Evolutionary conservation across 805 yeast species (phyloP), one percentile per base, ranked within the genome.

Genomic region (Wickerhamomyces pijperi): DNA sequence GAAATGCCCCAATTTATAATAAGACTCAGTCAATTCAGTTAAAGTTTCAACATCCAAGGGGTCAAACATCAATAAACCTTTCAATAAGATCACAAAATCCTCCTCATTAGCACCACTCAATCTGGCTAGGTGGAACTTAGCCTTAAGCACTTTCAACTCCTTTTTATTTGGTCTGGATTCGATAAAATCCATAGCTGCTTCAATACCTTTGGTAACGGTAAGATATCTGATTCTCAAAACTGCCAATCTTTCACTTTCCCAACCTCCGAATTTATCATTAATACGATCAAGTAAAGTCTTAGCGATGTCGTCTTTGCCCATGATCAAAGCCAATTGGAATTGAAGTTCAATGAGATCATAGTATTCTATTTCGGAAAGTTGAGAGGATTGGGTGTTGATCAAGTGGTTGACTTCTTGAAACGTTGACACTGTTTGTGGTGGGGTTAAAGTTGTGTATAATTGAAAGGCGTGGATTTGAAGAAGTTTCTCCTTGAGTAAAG

Each of bases 11-110:
- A 68, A 44, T 13, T 62, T 55, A 19, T 58, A 58, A 54, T 90
- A 90, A n/a, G 71, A 63, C 29, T 75, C 74, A 3, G 77, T 81
- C 40, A 87, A 64, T 57, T 84, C 94, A 36, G 76, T 67, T 95
- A 94, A 86, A 2, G 82, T 63, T 45, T 81, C 77, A 2, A 73
- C 63, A 56, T 92, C 97, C 17, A 78, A 56, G 1, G 97, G 95
- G 48, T 72, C 76, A 37, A 68, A 60, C 39, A 77, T 79, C 38
- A 84, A 58, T 46, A 69, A 73, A 28, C 64, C 68, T 11, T 64
- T 61, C 47, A 88, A 64, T 39, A 68, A 70, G 28, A 65, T 61
- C 35, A 84, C 68, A 54, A 75, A 83, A n/a, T 58, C 61, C 16
- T 40, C 43, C 3, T 34, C 16, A 15, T 36, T 42, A 11, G 17